Percentiles rank a stretch among this genome's conserved stretches.
Conservation (phyloP, 2,329 filamentous ascomycete species). For the Colletotrichum musae region DNA sequence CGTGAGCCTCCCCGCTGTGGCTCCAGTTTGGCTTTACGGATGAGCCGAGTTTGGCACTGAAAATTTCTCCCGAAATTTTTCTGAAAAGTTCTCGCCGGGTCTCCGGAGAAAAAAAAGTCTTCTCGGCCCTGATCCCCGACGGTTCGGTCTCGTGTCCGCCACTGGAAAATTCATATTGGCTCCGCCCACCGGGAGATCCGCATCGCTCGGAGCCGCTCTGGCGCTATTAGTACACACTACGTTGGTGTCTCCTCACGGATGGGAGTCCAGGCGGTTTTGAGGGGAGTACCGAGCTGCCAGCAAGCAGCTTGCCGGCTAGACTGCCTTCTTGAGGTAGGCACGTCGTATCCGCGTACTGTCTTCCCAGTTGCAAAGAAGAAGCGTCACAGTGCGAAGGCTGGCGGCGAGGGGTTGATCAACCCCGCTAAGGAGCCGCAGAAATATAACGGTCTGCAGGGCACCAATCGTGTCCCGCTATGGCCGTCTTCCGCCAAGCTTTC, state of each 20-base stretch:
- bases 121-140: slow-evolving; percentile 12
- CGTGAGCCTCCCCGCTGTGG: background rate
- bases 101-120: slow-evolving; percentile 1
- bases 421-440: slow-evolving; percentile 38
- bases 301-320: too few relatives aligned
- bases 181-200: slow-evolving; percentile 26
- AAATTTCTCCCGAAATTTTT: slow-evolving; percentile 23
- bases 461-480: slow-evolving; percentile 32
- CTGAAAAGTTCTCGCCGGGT: background rate
- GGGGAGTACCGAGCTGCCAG: slow-evolving; percentile 31
- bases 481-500: slow-evolving; percentile 31
- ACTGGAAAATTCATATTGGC: slow-evolving; percentile 24
- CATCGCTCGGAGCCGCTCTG: slow-evolving; percentile 29
- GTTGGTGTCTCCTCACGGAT: slow-evolving; percentile 15
- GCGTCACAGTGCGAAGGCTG: slow-evolving; percentile 33
- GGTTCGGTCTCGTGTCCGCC: slow-evolving; percentile 12
- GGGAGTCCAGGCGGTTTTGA: background rate
- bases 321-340: too few relatives aligned
- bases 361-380: background rate
- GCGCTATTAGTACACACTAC: slow-evolving; percentile 24
- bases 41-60: background rate
- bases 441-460: slow-evolving; percentile 39
- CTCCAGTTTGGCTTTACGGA: slow-evolving; percentile 6
- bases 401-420: slow-evolving; percentile 23
- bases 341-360: too few relatives aligned